These are phyloP conservation scores for Pyrus pyrifolia DNA, from an alignment of 306 rosid genomes.

Conservation along the genomic window DNA sequence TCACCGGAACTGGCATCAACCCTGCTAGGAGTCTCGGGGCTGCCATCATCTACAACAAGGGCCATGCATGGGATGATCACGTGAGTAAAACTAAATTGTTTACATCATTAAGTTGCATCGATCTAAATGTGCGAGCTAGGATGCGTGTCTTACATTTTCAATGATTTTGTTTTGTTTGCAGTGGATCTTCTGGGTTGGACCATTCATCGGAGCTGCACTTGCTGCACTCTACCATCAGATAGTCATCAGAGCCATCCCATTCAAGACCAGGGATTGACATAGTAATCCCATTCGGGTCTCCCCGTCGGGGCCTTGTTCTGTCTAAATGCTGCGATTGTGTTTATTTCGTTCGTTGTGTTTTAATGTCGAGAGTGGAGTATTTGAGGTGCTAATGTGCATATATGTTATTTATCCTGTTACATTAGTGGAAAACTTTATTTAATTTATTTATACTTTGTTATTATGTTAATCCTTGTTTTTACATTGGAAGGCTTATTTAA, in stretches of 20 bases:
- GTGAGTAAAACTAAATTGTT: slow-evolving; percentile 8
- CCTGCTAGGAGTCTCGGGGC: slow-evolving; percentile 49
- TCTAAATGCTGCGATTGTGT: not conserved
- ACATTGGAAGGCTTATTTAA: not conserved
- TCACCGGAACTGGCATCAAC: slow-evolving; percentile 41
- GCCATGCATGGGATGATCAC: slow-evolving; percentile 36
- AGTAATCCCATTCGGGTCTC: not conserved
- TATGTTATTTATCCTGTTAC: not conserved
- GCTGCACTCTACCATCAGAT: slow-evolving; percentile 52
- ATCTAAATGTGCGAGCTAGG: not conserved
- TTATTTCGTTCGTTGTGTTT: not conserved
- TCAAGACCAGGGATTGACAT: slow-evolving; percentile 27
- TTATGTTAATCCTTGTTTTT: not conserved
- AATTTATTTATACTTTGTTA: not conserved
- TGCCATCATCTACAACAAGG: slow-evolving; percentile 34
- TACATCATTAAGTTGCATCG: not conserved
- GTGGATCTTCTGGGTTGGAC: slow-evolving; percentile 63
- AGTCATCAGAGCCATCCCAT: slow-evolving; percentile 41
- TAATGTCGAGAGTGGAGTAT: not conserved
- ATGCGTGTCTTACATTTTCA: not conserved
- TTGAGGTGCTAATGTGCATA: slow-evolving; percentile 12
- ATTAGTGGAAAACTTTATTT: not conserved
- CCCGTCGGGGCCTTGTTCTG: not conserved
- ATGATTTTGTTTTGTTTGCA: slow-evolving; percentile 7
- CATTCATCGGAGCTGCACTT: slow-evolving; percentile 52